phyloP scores from a whole-genome alignment of 441 rosid genomes.

The Erodium trifolium region DNA sequence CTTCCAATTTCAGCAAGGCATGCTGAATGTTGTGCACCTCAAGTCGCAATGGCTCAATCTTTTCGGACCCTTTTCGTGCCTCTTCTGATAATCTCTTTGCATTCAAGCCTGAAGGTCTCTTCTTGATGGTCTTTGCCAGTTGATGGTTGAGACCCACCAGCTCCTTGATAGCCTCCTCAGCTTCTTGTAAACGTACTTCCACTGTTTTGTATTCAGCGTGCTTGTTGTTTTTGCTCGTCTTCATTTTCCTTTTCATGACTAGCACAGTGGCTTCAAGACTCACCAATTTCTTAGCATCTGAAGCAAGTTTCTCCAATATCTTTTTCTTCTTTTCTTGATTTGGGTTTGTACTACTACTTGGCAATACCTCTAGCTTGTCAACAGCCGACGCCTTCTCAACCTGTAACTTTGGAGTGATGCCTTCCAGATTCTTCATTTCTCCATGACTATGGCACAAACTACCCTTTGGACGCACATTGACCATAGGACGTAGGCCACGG shows the following conservation, averaged over 20 bases:
- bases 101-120: constrained; percentile 24
- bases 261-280: constrained; percentile 46
- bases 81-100: constrained; percentile 46
- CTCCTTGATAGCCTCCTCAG: constrained; percentile 50
- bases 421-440: constrained; percentile 17
- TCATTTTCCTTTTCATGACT: constrained; percentile 55
- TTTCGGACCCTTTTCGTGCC: constrained; percentile 55
- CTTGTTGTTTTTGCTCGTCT: constrained; percentile 39
- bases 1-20: constrained; percentile 61
- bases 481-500: background rate
- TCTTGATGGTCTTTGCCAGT: constrained; percentile 40
- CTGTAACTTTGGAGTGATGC: constrained; percentile 30
- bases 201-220: constrained; percentile 42
- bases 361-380: constrained; percentile 48
- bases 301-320: constrained; percentile 59
- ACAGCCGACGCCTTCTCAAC: constrained; percentile 37
- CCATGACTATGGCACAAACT: background rate
- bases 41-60: constrained; percentile 58
- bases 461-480: constrained; percentile 9
- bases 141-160: constrained; percentile 34
- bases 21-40: constrained; percentile 66
- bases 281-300: constrained; percentile 54
- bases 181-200: constrained; percentile 50
- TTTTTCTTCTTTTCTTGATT: constrained; percentile 34
- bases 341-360: constrained; percentile 24